Conservation (phyloP, 495 filamentous ascomycete genomes). For the Tetracladium setigerum region DNA sequence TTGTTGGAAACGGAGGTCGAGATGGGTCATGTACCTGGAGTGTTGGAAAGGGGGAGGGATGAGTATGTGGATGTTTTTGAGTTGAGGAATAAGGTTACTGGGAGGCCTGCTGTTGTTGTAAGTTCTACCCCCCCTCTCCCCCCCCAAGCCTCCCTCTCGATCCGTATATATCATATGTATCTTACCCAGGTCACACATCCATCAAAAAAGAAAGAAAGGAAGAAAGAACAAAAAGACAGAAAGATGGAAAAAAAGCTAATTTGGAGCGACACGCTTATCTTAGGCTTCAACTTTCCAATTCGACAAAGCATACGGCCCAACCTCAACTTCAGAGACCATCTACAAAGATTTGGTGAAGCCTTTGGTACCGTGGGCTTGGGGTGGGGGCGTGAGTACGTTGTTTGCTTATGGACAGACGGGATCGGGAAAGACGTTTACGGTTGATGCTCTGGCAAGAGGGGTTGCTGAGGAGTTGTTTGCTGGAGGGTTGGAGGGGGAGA, state of each 20-base stretch:
- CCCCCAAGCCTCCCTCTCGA: too few relatives aligned
- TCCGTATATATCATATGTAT: too few relatives aligned
- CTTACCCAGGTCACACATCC: too few relatives aligned
- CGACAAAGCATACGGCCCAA: slow-evolving; percentile 16
- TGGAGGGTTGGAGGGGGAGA: slow-evolving; percentile 15
- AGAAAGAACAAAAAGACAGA: neutral
- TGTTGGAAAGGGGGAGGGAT: neutral
- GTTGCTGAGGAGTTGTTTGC: slow-evolving; percentile 24
- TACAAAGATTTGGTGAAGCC: slow-evolving; percentile 21
- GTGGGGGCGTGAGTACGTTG: slow-evolving; percentile 24
- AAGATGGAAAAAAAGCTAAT: too few relatives aligned
- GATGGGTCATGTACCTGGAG: slow-evolving; percentile 4
- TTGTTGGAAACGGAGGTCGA: slow-evolving; percentile 5
- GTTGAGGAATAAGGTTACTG: slow-evolving; percentile 10
- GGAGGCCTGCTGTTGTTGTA: slow-evolving; percentile 4
- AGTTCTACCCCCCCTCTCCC: neutral
- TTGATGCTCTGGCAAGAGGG: slow-evolving; percentile 12
- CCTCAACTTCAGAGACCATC: slow-evolving; percentile 17
- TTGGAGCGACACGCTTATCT: too few relatives aligned
- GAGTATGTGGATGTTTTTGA: slow-evolving; percentile 3
- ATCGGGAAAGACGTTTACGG: slow-evolving; percentile 24
- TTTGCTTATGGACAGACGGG: slow-evolving; percentile 30
- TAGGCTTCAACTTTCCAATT: neutral
- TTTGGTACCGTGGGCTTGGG: slow-evolving; percentile 26
- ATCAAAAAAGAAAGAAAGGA: too few relatives aligned